Base-by-base conservation (phyloP, 805 yeast species). In the Babjeviella inositovora region DNA sequence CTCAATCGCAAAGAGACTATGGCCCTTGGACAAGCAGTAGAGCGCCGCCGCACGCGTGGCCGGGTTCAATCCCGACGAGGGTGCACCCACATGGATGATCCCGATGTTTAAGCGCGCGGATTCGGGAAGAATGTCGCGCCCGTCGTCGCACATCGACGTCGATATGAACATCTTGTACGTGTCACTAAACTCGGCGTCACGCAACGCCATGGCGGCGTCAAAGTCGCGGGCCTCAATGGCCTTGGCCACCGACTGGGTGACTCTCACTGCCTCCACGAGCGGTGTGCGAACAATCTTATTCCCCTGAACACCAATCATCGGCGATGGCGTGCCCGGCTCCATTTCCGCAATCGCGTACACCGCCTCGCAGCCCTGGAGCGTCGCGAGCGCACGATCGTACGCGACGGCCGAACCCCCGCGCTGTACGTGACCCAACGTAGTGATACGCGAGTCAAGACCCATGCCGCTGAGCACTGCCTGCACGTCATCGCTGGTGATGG, bases 331-430 rank as follows among this genome's bases (percentile, higher is more conserved):
- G 1, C 62, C 70, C 11, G 80, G 79, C 6, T 72, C 62, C 22
- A 59, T 48, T 26, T 71, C 80, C 39, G 76, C 53, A 8, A 75
- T 75, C 2, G 84, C 84, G 32, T 69, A 61, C 23, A 75, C 82
- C 5, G 85, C 85, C 35, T 74, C 85, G 22, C 74, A 84, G 50
- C 85, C 87, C 54, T 75, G 87, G 32, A 75, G 41, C 12, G 87
- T 75, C 17, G 84, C 84, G 31, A 76, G 47, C 38, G 68, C 45
- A 37, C 87, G 54, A 43, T 75, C 87, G 35, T 52, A 70, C 1
- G 84, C 81, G 23, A 71, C 81, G 1, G 87, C 82, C 12, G 75
- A 60, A 39, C 87, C 87, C 51, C 87, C 87, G 52, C 87, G 60
- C 51, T 75, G 87, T 20, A 75, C 85, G 35, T 75, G 87, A 13